Conservation (phyloP, 1,139 yeast species). For the Sugiyamaella sp. region DNA sequence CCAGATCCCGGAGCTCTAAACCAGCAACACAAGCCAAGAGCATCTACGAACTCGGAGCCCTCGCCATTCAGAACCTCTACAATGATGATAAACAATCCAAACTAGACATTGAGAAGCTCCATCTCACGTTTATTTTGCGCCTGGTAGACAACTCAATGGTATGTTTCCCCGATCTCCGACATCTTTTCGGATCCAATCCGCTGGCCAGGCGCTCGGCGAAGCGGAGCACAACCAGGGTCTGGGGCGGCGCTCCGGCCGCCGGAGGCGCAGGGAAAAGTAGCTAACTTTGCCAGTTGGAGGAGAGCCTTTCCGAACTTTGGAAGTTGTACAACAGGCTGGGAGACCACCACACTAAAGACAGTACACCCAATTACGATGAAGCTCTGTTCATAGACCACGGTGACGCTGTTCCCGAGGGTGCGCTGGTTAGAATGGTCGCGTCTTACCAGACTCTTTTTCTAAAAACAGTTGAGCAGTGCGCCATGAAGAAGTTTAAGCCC, state of each 20-base stretch:
- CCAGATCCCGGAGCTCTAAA: not conserved
- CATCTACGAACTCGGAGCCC: not conserved
- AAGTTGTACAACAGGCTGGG: not conserved
- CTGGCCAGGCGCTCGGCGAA: too few relatives aligned
- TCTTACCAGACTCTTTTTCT: conserved; percentile 13
- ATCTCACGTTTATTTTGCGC: conserved; percentile 5
- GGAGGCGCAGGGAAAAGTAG: not conserved
- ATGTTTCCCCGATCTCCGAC: too few relatives aligned
- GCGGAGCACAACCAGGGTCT: too few relatives aligned
- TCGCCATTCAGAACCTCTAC: conserved; percentile 9
- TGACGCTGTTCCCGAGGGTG: not conserved
- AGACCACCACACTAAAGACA: not conserved
- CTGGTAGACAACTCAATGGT: conserved; percentile 17
- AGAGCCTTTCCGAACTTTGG: conserved; percentile 11
- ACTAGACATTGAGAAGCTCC: conserved; percentile 9
- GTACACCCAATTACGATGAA: conserved; percentile 6
- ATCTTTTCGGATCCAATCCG: too few relatives aligned
- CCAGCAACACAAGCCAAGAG: too few relatives aligned
- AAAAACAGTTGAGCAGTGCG: conserved; percentile 8
- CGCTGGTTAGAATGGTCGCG: conserved; percentile 6
- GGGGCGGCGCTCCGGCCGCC: too few relatives aligned
- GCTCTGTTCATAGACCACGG: conserved; percentile 5
- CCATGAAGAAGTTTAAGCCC: conserved; percentile 10
- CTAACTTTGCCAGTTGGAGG: conserved; percentile 13
- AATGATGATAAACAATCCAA: not conserved